phyloP scores from a whole-genome alignment of 345 rosid species.

The Populus nigra region DNA sequence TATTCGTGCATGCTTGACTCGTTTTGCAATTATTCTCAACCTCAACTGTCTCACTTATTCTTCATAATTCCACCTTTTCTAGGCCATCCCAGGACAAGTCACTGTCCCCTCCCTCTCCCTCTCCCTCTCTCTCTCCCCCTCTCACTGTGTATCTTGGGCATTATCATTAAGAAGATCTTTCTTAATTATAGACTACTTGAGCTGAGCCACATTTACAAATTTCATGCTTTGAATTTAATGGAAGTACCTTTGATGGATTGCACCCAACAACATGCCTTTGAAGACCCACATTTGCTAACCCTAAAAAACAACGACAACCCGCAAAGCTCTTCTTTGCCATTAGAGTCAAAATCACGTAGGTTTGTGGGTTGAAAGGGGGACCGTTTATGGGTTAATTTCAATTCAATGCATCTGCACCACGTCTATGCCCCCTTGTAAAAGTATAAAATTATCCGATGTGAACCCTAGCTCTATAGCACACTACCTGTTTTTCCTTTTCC shows the following conservation, averaged over 20 bases:
- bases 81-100: constrained; percentile 36
- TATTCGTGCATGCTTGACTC: constrained; percentile 37
- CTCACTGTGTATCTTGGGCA: constrained; percentile 23
- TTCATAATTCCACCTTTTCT: constrained; percentile 37
- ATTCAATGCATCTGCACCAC: constrained; percentile 33
- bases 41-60: background rate
- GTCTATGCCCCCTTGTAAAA: background rate
- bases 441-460: background rate
- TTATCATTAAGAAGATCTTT: constrained; percentile 9
- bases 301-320: constrained; percentile 21
- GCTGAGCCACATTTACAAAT: constrained; percentile 17
- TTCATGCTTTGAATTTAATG: constrained; percentile 28
- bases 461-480: background rate
- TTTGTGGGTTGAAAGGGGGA: constrained; percentile 38
- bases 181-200: background rate
- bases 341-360: constrained; percentile 40
- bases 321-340: constrained; percentile 40
- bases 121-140: background rate
- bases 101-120: constrained; percentile 14
- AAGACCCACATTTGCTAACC: constrained; percentile 6
- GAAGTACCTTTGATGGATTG: constrained; percentile 42
- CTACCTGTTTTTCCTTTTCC: background rate
- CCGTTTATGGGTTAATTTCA: constrained; percentile 23
- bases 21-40: constrained; percentile 18
- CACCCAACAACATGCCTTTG: constrained; percentile 22